These are phyloP conservation scores for Candida fluviatilis DNA, from an alignment of 805 yeast species.

Conservation along the genomic window DNA sequence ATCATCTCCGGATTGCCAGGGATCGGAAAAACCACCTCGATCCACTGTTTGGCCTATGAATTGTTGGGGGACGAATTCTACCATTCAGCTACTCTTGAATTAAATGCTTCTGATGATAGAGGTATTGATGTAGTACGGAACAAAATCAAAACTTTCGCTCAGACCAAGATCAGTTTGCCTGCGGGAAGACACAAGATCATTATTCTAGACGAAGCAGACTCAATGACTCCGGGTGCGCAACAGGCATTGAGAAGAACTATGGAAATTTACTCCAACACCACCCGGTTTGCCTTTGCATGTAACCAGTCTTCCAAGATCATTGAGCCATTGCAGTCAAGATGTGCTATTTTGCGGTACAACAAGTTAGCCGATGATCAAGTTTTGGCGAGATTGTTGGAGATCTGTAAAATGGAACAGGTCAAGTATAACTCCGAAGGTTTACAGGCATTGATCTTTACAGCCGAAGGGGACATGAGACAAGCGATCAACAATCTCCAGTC, in stretches of 20 bases:
- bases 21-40: slow-evolving; percentile 93
- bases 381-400: slow-evolving; percentile 65
- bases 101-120: slow-evolving; percentile 95
- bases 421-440: slow-evolving; percentile 85
- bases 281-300: slow-evolving; percentile 98
- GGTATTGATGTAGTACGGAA: slow-evolving; percentile 96
- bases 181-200: slow-evolving; percentile 89
- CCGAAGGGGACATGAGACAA: slow-evolving; percentile 99
- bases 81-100: slow-evolving; percentile 80
- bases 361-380: slow-evolving; percentile 84
- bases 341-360: slow-evolving; percentile 87
- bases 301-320: slow-evolving; percentile 92
- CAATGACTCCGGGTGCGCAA: slow-evolving; percentile 96
- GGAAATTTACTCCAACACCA: slow-evolving; percentile 94
- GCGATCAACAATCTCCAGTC: slow-evolving; percentile 93
- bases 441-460: slow-evolving; percentile 88
- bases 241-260: slow-evolving; percentile 91
- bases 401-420: slow-evolving; percentile 66
- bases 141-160: slow-evolving; percentile 93
- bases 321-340: slow-evolving; percentile 93
- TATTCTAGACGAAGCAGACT: slow-evolving; percentile 92
- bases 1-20: slow-evolving; percentile 96
- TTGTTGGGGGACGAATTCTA: slow-evolving; percentile 65
- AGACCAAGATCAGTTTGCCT: slow-evolving; percentile 83
- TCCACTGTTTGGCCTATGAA: slow-evolving; percentile 84